Percentiles rank a stretch among this genome's conserved stretches.
These are phyloP conservation scores for Spathaspora gorwiae DNA, from an alignment of 805 yeast genomes.

Conservation along the genomic window DNA sequence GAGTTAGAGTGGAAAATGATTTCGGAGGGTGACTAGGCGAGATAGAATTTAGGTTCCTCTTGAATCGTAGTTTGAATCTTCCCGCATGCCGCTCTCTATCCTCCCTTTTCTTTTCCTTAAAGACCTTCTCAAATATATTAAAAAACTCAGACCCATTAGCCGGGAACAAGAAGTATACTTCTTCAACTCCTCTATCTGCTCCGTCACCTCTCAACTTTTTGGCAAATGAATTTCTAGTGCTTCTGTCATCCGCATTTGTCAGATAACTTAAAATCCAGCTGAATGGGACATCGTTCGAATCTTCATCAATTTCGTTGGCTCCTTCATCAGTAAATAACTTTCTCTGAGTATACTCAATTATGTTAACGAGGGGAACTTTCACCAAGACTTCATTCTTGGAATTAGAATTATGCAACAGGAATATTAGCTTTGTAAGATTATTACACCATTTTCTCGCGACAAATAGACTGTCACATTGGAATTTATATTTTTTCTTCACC, in stretches of 20 bases:
- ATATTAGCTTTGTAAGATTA: conserved; percentile 67
- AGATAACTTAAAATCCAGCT: conserved; percentile 53
- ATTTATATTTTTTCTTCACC: conserved; percentile 48
- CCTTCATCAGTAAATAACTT: conserved; percentile 11
- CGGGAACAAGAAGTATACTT: conserved; percentile 66
- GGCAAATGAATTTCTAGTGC: conserved; percentile 2
- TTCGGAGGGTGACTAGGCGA: neutral
- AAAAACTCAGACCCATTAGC: conserved; percentile 42
- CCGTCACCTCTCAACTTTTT: conserved; percentile 8
- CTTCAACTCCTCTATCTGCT: conserved; percentile 53
- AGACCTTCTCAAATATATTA: conserved; percentile 30
- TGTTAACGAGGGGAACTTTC: conserved; percentile 67
- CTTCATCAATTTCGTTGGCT: conserved; percentile 5
- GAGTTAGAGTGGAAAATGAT: conserved; percentile 1
- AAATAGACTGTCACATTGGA: conserved; percentile 67
- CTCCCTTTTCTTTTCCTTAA: conserved; percentile 8
- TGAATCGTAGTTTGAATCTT: neutral
- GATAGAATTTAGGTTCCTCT: too few species aligned
- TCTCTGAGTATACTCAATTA: conserved; percentile 57
- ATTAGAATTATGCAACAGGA: conserved; percentile 57
- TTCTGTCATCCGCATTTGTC: conserved; percentile 5
- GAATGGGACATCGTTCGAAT: conserved; percentile 20
- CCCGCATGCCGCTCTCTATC: neutral
- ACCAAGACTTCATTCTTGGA: conserved; percentile 68
- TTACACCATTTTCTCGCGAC: conserved; percentile 81